Evolutionary conservation across 352 stramenopile species (phyloP).

Genomic region (Aphanomyces stellatus): DNA sequence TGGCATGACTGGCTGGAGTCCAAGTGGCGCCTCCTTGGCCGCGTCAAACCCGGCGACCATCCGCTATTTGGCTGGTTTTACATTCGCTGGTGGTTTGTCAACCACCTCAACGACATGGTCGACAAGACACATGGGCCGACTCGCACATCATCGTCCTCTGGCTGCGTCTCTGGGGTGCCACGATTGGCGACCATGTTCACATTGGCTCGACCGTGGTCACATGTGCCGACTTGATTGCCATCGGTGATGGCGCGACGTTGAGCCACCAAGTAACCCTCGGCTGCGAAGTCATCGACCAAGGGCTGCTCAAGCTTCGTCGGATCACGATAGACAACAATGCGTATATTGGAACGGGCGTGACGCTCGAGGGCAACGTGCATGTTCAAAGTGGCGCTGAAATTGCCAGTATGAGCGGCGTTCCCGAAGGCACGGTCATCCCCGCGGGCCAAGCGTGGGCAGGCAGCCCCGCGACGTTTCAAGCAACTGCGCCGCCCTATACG

Average conservation of each 20-base stretch:
- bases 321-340: background rate
- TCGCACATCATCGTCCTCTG: background rate
- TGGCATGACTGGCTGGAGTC: background rate
- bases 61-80: background rate
- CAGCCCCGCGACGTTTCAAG: background rate
- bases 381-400: background rate
- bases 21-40: background rate
- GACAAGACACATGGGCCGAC: background rate
- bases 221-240: background rate
- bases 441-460: background rate
- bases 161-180: background rate
- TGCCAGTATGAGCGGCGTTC: background rate
- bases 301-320: background rate
- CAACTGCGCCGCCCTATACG: background rate
- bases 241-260: background rate
- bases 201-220: background rate
- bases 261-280: background rate
- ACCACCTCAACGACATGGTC: background rate
- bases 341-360: background rate
- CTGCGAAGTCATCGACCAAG: background rate
- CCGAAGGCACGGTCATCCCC: background rate
- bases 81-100: constrained; percentile 6
- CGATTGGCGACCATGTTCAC: background rate
- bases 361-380: background rate
- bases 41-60: background rate